Evolutionary conservation across 2,329 filamentous ascomycete genomes (phyloP), one percentile per base, ranked within the genome.

Genomic region (Metarhizium brunneum): DNA sequence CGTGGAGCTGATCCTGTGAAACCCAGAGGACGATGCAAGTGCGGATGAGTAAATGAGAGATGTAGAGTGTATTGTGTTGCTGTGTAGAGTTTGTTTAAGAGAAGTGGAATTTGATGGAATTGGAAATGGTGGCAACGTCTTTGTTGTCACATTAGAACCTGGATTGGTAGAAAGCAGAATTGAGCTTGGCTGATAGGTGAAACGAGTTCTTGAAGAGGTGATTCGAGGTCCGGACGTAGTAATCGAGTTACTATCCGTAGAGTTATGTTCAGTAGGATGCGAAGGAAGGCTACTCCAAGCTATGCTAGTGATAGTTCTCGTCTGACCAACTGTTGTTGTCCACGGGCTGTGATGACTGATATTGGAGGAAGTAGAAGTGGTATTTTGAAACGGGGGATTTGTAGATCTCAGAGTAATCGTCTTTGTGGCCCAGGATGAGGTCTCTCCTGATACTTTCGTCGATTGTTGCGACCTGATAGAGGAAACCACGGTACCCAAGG

Each of bases 381-480:
- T 51, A 48, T 57, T 57, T 25, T 18, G 52, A 18, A 54, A 57
- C 2, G 55, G 55, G 32, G 52, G 52, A 18, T 18, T 11, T 6
- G 52, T 47, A 13, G 45, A 25, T 16, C 14, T 49, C 4, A 14
- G 11, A 16, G 40, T 10, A 14, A 32, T n/a, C 29, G 40, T 50
- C 20, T n/a, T 36, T 25, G 38, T 56, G 25, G 42, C 45, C 48
- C 29, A 36, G 29, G 13, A 16, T 18, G 52, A 32, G 35, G 52
- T 18, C 18, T 51, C 18, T 16, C 20, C 40, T 11, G 55, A 29
- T 30, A 25, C 49, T 32, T 36, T 52, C 6, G n/a, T 32, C 8
- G 40, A 52, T 30, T 18, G 7, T 2, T 30, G 30, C 18, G 35
- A 48, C 13, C 8, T 47, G 10, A 14, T 54, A 38, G 30, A 20